Base-by-base conservation (phyloP, 2,329 filamentous ascomycete genomes). In the Pseudogymnoascus sp. region DNA sequence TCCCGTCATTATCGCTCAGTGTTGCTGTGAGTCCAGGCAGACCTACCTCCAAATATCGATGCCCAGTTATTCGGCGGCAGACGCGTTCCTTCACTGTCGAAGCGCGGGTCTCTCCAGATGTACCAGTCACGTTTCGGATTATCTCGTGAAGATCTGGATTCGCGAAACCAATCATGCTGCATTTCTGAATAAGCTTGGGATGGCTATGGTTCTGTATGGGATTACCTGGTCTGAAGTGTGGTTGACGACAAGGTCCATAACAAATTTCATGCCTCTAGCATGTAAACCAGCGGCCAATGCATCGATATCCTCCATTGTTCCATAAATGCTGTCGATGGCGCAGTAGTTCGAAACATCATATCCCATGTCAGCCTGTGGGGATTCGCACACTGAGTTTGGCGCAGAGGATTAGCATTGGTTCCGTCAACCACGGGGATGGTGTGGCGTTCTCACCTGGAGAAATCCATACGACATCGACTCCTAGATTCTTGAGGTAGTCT, bases 221-320 rank as follows among this genome's bases (percentile, higher is more conserved):
- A 55, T 55, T 18, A 55, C 48, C 71, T 89, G 80, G 29, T 55
- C 27, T 55, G 48, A 55, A 0, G 86, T 89, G 67, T 90, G 87
- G 61, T 89, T 90, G 21, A 89, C 81, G 0, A 89, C 87, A 3
- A 90, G 74, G 64, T 89, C 87, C 64, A 89, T 80, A 6, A 89
- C 81, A 5, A 89, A 74, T 68, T 84, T 86, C 76, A 89, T 84
- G 0, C 77, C 80, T 2, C 82, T 75, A 4, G 74, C 66, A 63
- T 88, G 85, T 35, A 82, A 80, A 12, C 82, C 81, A 15, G 74
- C 65, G 9, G 87, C 81, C 18, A 90, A 70, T 0, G 73, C 72
- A 55, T 88, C 84, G 33, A 89, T 81, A 67, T 90, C 86, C 58
- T 79, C 75, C n/a, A 88, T 76, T 1, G 83, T 85, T 12, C 87